Conservation (phyloP, 768 basidiomycete genomes). For the Auriculariales sp. region DNA sequence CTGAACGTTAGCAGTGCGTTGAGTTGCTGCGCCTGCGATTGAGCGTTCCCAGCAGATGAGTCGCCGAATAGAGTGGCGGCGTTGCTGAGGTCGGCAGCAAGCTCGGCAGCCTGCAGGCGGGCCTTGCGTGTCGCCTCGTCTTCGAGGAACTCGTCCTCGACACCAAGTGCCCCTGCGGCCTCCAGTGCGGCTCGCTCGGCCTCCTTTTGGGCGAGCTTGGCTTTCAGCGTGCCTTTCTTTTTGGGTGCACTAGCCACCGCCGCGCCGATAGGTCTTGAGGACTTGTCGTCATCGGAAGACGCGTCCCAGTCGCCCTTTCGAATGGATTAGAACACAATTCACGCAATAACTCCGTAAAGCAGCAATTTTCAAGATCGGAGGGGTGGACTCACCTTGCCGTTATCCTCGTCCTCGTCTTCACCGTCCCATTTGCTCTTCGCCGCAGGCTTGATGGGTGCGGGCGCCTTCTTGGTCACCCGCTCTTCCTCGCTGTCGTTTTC, state of each 20-base stretch:
- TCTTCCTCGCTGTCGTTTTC: no score
- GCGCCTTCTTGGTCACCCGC: no score
- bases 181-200: conserved; percentile 44
- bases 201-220: conserved; percentile 87
- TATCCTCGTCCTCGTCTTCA: conserved; percentile 75
- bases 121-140: conserved; percentile 51
- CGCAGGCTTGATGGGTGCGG: conserved; percentile 7
- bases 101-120: conserved; percentile 63
- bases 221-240: conserved; percentile 87
- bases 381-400: conserved; percentile 34
- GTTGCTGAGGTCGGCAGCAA: conserved; percentile 76
- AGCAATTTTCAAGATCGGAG: conserved; percentile 3
- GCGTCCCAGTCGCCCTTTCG: conserved; percentile 95
- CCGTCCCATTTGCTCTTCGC: conserved; percentile 68
- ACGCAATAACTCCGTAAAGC: not conserved
- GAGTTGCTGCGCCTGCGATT: conserved; percentile 31
- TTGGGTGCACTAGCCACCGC: conserved; percentile 52
- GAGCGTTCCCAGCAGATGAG: conserved; percentile 26
- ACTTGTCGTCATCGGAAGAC: conserved; percentile 52
- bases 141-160: conserved; percentile 36
- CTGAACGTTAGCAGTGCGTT: conserved; percentile 60
- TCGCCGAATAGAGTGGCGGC: conserved; percentile 72
- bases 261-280: conserved; percentile 27
- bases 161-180: conserved; percentile 26
- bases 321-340: not conserved